These are phyloP conservation scores for Dactylellina drechsleri DNA, from an alignment of 2,329 filamentous ascomycete genomes.

Conservation along the genomic window DNA sequence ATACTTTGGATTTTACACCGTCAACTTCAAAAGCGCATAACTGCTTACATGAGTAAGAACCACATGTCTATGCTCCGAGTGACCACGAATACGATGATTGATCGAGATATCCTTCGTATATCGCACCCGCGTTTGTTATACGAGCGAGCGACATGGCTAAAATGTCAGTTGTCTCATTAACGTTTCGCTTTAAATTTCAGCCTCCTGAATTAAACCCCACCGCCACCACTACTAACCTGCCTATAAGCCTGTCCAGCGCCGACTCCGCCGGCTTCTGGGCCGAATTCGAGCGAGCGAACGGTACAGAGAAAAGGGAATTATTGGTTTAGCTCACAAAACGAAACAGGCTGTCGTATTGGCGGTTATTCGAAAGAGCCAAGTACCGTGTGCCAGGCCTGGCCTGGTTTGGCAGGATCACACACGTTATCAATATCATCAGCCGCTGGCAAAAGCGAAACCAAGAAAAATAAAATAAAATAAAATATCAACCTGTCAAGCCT, in stretches of 20 bases:
- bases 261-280: conserved; percentile 10
- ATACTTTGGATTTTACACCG: too few relatives aligned
- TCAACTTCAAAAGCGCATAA: too few relatives aligned
- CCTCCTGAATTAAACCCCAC: conserved; percentile 36
- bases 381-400: too few relatives aligned
- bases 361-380: too few relatives aligned
- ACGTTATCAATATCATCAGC: neutral
- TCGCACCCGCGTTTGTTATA: conserved; percentile 3
- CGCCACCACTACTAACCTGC: neutral
- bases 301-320: conserved; percentile 4
- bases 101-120: too few relatives aligned
- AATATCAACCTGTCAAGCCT: conserved; percentile 22
- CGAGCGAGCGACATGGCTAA: conserved; percentile 8
- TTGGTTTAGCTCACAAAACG: conserved; percentile 4
- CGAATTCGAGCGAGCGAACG: conserved; percentile 8
- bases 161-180: conserved; percentile 7
- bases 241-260: neutral
- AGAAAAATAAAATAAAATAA: conserved; percentile 3
- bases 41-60: too few relatives aligned
- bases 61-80: too few relatives aligned
- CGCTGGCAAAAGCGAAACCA: neutral
- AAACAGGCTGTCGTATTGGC: neutral
- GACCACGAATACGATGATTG: too few relatives aligned
- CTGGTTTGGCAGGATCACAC: conserved; percentile 11
- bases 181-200: conserved; percentile 25